phyloP scores from a whole-genome alignment of 1,139 yeast genomes.

The Geotrichum europaeum region DNA sequence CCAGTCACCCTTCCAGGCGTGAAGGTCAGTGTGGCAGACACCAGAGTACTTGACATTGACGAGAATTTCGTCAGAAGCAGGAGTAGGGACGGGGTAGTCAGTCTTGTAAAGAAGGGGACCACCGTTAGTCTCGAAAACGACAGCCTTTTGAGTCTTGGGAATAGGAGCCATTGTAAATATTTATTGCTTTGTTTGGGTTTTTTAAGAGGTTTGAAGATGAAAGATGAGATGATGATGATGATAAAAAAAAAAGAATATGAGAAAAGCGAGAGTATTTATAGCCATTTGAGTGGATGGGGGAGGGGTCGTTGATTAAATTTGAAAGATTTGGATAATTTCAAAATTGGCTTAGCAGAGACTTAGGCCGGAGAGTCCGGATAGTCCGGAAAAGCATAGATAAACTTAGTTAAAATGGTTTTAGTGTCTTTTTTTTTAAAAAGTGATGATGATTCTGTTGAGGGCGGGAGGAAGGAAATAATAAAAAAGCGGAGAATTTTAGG shows the following conservation, averaged over 20 bases:
- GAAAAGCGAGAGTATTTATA: conserved; percentile 10
- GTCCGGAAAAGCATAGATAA: not conserved
- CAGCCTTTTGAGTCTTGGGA: conserved; percentile 67
- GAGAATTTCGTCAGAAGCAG: conserved; percentile 54
- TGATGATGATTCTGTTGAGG: not conserved
- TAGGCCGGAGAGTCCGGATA: not conserved
- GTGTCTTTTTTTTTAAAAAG: not conserved
- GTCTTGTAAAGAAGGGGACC: conserved; percentile 54
- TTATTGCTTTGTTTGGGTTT: not conserved
- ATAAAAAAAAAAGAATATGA: conserved; percentile 1
- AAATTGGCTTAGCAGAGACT: not conserved
- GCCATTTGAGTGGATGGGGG: not conserved
- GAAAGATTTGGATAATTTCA: not conserved
- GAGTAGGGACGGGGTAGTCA: conserved; percentile 59
- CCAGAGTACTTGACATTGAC: conserved; percentile 61
- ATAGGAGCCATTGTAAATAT: conserved; percentile 30
- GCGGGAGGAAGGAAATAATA: not conserved
- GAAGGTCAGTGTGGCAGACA: conserved; percentile 64
- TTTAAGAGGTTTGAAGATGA: not conserved
- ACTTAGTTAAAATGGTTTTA: not conserved
- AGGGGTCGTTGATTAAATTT: too few relatives aligned
- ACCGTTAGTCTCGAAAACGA: conserved; percentile 60
- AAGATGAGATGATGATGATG: not conserved
- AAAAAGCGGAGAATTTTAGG: not conserved
- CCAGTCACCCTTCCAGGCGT: conserved; percentile 74